Evolutionary conservation across 179 eudicot genomes (phyloP), one percentile per base, ranked within the genome.

Genomic region (Gypsophila paniculata): DNA sequence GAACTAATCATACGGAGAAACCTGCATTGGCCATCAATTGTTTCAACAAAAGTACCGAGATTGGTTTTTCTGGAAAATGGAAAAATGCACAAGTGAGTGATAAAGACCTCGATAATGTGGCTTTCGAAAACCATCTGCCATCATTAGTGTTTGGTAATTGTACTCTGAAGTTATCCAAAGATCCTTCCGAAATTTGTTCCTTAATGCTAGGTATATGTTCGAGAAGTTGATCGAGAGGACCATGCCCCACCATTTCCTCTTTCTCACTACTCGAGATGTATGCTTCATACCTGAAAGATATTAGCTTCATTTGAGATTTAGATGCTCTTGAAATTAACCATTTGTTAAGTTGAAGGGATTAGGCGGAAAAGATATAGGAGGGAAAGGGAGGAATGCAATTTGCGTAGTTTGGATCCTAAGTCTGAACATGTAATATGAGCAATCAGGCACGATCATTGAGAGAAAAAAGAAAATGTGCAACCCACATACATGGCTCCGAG

Each of bases 51-150:
- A 34, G 4, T 48, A 17, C n/a, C 32, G 26, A 14, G 66, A 29
- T 25, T 65, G 22, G 10, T 65, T 46, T n/a, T 52, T n/a, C 6
- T 17, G 44, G 46, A 59, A 18, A 18, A 63, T 72, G 61, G 38
- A 44, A 53, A 67, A 55, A 22, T 36, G 54, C 5, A 71, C 54
- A 46, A 13, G 53, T 5, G 10, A 25, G 53, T 63, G 68, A 73
- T 65, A 22, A 59, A 73, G 66, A 94, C 99, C 99, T 95, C 69
- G 72, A 69, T 55, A 95, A 61, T 64, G 91, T 91, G 62, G 88
- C 65, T 78, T 89, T 88, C 69, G 93, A 82, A 80, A 95, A 88
- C 95, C 96, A 90, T 15, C 71, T 61, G 69, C 73, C 70, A 73
- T 68, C 72, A 52, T 48, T 60, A 71, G 71, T 75, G 74, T 72